A percentile compares a stretch with the other conserved stretches of the same genome.
phyloP scores from a whole-genome alignment of 371 early-diverging fungal species.

The Entomophthora muscae region DNA sequence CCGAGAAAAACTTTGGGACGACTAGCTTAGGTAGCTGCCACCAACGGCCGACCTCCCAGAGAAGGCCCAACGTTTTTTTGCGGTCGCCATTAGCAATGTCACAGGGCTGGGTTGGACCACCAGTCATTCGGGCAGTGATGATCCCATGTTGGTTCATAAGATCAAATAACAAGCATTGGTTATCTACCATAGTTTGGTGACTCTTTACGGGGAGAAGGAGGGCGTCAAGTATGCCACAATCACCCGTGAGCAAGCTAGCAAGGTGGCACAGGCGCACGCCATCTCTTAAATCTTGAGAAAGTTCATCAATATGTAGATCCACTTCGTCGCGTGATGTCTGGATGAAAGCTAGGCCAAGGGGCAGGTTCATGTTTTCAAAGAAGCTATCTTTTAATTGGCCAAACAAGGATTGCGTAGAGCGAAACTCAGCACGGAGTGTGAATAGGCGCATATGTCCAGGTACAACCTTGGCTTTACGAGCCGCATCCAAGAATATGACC shows the following conservation, averaged over 20 bases:
- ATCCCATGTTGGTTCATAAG: slow-evolving; percentile 11
- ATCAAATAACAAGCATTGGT: not conserved
- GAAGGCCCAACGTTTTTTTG: slow-evolving; percentile 19
- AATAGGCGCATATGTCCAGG: not conserved
- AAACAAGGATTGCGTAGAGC: not conserved
- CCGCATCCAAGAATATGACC: not conserved
- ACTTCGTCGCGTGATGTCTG: slow-evolving; percentile 17
- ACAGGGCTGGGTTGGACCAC: slow-evolving; percentile 14
- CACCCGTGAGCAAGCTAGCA: not conserved
- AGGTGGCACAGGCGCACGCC: slow-evolving; percentile 8
- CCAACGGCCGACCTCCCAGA: slow-evolving; percentile 18
- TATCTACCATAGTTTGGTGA: not conserved
- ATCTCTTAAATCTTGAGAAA: slow-evolving; percentile 18
- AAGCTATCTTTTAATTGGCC: not conserved
- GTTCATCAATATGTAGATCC: slow-evolving; percentile 15
- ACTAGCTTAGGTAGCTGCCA: slow-evolving; percentile 16
- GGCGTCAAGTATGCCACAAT: not conserved
- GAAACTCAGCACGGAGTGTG: not conserved
- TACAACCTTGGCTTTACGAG: not conserved
- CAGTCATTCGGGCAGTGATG: slow-evolving; percentile 13
- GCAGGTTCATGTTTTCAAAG: not conserved
- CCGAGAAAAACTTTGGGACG: not conserved
- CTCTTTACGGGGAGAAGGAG: not conserved
- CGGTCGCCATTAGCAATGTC: slow-evolving; percentile 20
- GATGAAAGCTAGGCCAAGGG: not conserved